Conservation (phyloP, 495 filamentous ascomycete genomes). For the Venustampulla echinocandica region DNA sequence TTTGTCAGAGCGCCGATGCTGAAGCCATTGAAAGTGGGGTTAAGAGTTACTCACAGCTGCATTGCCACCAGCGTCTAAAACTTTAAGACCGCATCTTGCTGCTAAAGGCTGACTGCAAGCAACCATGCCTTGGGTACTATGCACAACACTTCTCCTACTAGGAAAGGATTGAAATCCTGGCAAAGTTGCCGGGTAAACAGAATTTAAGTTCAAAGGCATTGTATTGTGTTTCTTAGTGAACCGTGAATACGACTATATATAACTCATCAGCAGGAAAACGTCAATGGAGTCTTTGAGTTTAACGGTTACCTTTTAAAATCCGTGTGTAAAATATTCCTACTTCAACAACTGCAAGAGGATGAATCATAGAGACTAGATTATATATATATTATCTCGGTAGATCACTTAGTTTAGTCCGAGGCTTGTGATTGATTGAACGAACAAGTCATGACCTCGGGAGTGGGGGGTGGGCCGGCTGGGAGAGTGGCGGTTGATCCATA, state of each 20-base stretch:
- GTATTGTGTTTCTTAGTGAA: slow-evolving; percentile 3
- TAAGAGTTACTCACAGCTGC: slow-evolving; percentile 58
- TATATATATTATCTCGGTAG: too few relatives aligned
- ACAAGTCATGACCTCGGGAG: too few relatives aligned
- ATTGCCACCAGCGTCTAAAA: slow-evolving; percentile 83
- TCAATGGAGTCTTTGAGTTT: neutral
- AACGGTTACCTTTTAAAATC: too few relatives aligned
- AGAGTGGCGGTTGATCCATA: too few relatives aligned
- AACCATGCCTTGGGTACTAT: slow-evolving; percentile 89
- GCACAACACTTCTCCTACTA: slow-evolving; percentile 82
- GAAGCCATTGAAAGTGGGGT: slow-evolving; percentile 11
- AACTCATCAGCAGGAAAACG: neutral
- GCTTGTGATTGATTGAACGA: too few relatives aligned
- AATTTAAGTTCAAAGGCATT: slow-evolving; percentile 52
- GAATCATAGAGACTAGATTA: too few relatives aligned
- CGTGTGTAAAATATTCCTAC: too few relatives aligned
- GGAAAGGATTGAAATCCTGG: slow-evolving; percentile 60
- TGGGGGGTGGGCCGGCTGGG: too few relatives aligned
- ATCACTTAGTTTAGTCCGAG: too few relatives aligned
- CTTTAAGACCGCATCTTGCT: slow-evolving; percentile 73
- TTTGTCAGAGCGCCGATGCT: slow-evolving; percentile 1
- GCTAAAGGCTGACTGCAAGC: slow-evolving; percentile 88
- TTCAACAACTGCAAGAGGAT: too few relatives aligned
- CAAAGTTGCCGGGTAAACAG: slow-evolving; percentile 54
- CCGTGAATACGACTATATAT: neutral